A percentile compares a stretch with the other conserved stretches of the same genome.
phyloP scores from a whole-genome alignment of 345 rosid genomes.

The Murraya paniculata region DNA sequence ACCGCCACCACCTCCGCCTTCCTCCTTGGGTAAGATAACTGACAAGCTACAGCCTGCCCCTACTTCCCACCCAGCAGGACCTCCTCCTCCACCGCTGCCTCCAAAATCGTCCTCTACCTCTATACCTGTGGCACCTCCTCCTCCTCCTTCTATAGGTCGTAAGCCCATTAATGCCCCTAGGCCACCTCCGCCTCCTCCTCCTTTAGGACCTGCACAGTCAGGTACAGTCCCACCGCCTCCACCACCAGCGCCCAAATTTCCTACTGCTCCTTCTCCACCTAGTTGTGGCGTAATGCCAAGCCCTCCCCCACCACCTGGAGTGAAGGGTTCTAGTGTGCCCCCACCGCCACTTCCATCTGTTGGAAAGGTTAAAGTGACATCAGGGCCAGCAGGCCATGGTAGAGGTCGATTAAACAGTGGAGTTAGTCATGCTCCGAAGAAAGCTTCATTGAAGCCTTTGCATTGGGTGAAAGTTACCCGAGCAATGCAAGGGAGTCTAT shows the following conservation, averaged over 20 bases:
- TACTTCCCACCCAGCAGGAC: constrained; percentile 35
- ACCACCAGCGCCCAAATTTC: constrained; percentile 52
- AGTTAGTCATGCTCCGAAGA: constrained; percentile 56
- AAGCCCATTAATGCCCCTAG: constrained; percentile 18
- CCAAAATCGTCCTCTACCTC: constrained; percentile 23
- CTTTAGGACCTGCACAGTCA: constrained; percentile 20
- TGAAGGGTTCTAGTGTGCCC: constrained; percentile 51
- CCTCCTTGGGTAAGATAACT: constrained; percentile 6
- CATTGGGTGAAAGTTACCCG: constrained; percentile 98
- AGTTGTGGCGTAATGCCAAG: constrained; percentile 32
- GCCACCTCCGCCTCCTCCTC: constrained; percentile 43
- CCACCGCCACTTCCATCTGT: constrained; percentile 74
- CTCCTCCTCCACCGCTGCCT: constrained; percentile 26
- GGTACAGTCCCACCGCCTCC: constrained; percentile 41
- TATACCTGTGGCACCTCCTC: constrained; percentile 29
- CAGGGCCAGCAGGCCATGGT: constrained; percentile 39
- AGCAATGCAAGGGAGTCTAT: constrained; percentile 86
- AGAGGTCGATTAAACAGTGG: constrained; percentile 58
- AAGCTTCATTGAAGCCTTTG: constrained; percentile 68
- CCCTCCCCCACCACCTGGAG: constrained; percentile 52
- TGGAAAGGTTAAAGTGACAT: constrained; percentile 58
- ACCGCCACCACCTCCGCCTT: constrained; percentile 8
- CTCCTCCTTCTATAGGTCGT: constrained; percentile 25
- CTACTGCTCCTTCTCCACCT: constrained; percentile 46
- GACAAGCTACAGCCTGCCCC: constrained; percentile 6